phyloP scores from a whole-genome alignment of 2,329 filamentous ascomycete species.

The Clonostachys rosea region DNA sequence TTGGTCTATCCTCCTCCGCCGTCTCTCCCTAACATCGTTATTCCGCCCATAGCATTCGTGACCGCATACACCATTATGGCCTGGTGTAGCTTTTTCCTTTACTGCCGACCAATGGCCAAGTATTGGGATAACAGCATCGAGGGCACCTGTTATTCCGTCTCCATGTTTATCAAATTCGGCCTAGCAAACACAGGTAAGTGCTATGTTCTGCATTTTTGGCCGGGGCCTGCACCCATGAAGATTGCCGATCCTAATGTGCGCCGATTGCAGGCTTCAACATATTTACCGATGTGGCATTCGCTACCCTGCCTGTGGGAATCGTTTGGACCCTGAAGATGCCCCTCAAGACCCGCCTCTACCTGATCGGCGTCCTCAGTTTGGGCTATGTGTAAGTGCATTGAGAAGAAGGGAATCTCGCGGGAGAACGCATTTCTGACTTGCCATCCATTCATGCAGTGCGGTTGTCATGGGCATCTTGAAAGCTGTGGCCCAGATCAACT shows the following conservation, averaged over 20 bases:
- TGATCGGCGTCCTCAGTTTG: conserved; percentile 32
- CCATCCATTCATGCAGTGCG: conserved; percentile 15
- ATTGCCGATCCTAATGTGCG: not conserved
- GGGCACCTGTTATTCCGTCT: conserved; percentile 1
- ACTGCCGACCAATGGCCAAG: conserved; percentile 2
- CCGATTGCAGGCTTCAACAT: conserved; percentile 25
- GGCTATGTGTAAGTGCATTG: conserved; percentile 27
- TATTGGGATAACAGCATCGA: conserved; percentile 1
- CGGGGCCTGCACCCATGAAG: too few species aligned
- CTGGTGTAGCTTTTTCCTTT: conserved; percentile 1
- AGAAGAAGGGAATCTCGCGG: too few species aligned
- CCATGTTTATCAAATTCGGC: conserved; percentile 1
- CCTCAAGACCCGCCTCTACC: conserved; percentile 24
- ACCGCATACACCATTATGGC: not conserved
- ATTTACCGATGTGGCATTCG: conserved; percentile 35
- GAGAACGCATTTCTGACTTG: not conserved
- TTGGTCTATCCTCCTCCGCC: not conserved
- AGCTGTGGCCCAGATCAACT: conserved; percentile 25
- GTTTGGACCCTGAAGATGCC: conserved; percentile 34
- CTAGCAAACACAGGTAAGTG: not conserved
- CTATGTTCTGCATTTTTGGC: too few species aligned
- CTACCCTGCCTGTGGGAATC: conserved; percentile 32
- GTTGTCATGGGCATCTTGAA: conserved; percentile 32
- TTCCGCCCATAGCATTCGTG: not conserved
- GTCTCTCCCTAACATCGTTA: too few species aligned